Conservation (phyloP, 2,329 filamentous ascomycete species). For the Hymenotorrendiella dingleyae region DNA sequence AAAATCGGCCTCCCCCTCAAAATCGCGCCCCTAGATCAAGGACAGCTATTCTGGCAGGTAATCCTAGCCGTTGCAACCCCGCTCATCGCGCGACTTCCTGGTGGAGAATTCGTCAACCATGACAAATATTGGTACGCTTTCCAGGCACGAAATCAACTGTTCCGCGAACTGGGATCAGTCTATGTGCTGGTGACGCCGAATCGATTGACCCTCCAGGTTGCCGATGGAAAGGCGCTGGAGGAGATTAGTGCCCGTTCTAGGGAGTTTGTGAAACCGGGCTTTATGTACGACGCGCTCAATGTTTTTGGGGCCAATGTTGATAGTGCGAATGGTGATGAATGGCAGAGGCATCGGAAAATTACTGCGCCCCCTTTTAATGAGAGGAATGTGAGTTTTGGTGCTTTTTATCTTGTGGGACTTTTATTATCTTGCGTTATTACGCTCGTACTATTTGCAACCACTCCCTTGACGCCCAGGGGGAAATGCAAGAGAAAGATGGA, state of each 20-base stretch:
- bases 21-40: neutral
- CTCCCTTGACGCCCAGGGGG: neutral
- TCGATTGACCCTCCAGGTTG: constrained; percentile 1
- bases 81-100: neutral
- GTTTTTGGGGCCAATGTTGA: constrained; percentile 32
- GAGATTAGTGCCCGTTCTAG: constrained; percentile 6
- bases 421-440: neutral
- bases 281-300: constrained; percentile 16
- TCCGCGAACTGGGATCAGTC: constrained; percentile 2
- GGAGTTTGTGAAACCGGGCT: constrained; percentile 8
- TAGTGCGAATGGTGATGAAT: constrained; percentile 31
- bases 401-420: too few relatives aligned
- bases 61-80: neutral
- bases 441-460: neutral
- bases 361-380: constrained; percentile 38
- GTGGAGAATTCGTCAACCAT: constrained; percentile 2
- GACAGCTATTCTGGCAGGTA: constrained; percentile 6
- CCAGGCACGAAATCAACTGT: neutral
- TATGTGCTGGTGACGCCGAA: constrained; percentile 6
- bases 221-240: constrained; percentile 5
- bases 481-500: too few relatives aligned
- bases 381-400: constrained; percentile 26
- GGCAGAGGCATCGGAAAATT: constrained; percentile 37
- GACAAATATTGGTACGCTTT: constrained; percentile 1
- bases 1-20: constrained; percentile 8